Conservation (phyloP, 2,329 filamentous ascomycete genomes). For the Fusarium burgessii region DNA sequence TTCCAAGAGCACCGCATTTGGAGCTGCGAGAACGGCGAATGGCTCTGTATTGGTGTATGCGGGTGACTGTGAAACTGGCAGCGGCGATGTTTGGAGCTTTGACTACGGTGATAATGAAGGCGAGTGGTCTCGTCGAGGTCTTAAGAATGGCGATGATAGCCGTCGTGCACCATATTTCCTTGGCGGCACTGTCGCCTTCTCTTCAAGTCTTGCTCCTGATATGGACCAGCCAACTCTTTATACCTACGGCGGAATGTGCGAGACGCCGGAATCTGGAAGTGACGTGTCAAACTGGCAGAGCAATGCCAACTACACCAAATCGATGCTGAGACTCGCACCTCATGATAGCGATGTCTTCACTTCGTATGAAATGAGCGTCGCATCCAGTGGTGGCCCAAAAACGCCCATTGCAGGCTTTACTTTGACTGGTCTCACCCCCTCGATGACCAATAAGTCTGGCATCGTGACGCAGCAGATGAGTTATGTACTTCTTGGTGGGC, state of each 20-base stretch:
- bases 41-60: conserved; percentile 80
- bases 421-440: conserved; percentile 78
- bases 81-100: conserved; percentile 75
- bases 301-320: conserved; percentile 80
- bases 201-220: conserved; percentile 66
- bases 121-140: conserved; percentile 42
- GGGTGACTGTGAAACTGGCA: conserved; percentile 74
- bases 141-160: conserved; percentile 36
- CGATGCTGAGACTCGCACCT: conserved; percentile 77
- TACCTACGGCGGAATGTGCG: conserved; percentile 93
- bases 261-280: conserved; percentile 52
- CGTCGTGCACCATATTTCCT: conserved; percentile 61
- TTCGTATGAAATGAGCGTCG: conserved; percentile 53
- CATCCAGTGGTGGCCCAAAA: conserved; percentile 68
- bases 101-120: conserved; percentile 47
- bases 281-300: conserved; percentile 70
- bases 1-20: conserved; percentile 68
- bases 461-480: conserved; percentile 78
- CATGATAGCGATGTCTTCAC: conserved; percentile 45
- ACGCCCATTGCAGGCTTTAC: conserved; percentile 89
- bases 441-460: conserved; percentile 75
- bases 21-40: conserved; percentile 73
- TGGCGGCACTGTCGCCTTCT: conserved; percentile 73
- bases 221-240: conserved; percentile 71
- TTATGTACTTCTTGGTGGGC: conserved; percentile 86